Evolutionary conservation across 1,284 basidiomycete genomes (phyloP).

Genomic region (Ustanciosporium gigantosporum): DNA sequence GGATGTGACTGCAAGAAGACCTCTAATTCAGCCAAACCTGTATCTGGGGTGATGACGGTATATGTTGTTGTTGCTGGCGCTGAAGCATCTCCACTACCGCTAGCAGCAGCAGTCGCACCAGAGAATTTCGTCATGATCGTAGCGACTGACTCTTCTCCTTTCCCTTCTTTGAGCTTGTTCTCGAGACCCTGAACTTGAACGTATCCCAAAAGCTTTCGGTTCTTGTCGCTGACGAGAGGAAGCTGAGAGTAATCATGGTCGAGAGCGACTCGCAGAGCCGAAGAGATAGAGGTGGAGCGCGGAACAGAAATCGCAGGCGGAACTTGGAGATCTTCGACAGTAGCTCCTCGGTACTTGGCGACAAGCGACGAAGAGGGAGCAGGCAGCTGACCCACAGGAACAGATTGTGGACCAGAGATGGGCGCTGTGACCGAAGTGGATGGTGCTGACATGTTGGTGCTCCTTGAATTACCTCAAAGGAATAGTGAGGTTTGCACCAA

Average conservation of each 20-base stretch:
- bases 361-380: conserved; percentile 36
- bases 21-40: conserved; percentile 55
- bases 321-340: conserved; percentile 53
- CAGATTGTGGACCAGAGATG: conserved; percentile 45
- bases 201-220: conserved; percentile 50
- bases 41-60: conserved; percentile 54
- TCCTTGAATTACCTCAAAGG: neutral
- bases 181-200: conserved; percentile 50
- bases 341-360: conserved; percentile 50
- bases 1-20: conserved; percentile 51
- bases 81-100: conserved; percentile 4
- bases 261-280: conserved; percentile 44
- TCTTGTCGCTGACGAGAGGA: conserved; percentile 45
- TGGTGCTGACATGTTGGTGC: conserved; percentile 16
- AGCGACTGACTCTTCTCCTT: conserved; percentile 26
- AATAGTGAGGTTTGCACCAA: neutral
- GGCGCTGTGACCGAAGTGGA: conserved; percentile 36
- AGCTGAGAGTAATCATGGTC: conserved; percentile 57
- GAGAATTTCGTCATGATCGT: conserved; percentile 48
- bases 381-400: conserved; percentile 32
- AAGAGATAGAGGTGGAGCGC: conserved; percentile 24
- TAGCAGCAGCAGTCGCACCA: conserved; percentile 3
- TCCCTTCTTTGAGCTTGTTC: conserved; percentile 29
- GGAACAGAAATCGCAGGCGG: conserved; percentile 53
- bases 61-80: conserved; percentile 25